Evolutionary conservation across 2,329 filamentous ascomycete genomes (phyloP), one percentile per base, ranked within the genome.

Genomic region (Helotiales sp.): DNA sequence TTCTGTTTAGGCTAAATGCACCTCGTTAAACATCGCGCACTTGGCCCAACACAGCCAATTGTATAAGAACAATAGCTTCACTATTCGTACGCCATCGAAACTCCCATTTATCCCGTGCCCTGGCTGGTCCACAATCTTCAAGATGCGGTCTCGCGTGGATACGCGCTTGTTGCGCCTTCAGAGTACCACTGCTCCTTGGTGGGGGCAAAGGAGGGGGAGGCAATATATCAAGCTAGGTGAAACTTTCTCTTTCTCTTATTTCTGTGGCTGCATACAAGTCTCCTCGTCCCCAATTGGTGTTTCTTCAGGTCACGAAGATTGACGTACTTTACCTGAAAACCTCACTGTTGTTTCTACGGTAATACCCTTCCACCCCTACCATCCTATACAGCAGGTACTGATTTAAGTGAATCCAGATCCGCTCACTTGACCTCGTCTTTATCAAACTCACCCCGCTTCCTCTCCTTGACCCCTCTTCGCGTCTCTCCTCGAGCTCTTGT

Each of bases 281-380:
- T 47, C 49, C 17, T 52, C 36, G 24, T 38, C 48, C 46, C 49
- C 58, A 58, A 59, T 55, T 38, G 55, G 58, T 36, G 36, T 30
- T 34, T 33, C 31, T 56, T 27, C 47, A 52, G 55, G 49, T 55
- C 55, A 54, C 40, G 19, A 44, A 44, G 40, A 44, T 6, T 25
- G 48, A 52, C 19, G 33, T 52, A 51, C 30, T 53, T 36, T 59
- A 52, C 48, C 57, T 58, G 55, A 58, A 50, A 54, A 55, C 55
- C 19, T 31, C 51, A 22, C 38, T 52, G 54, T 31, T 36, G 30
- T 34, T 58, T 29, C 34, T 49, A 33, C 58, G 58, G 58, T 58
- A 60, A 52, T 52, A 57, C 30, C 17, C 48, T 42, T 24, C 44
- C 30, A 22, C 51, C 51, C 30, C 24, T n/a, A 7, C 30, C 19